phyloP scores from a whole-genome alignment of 768 basidiomycete species.

The Rhodosporidiobolus odoratus region DNA sequence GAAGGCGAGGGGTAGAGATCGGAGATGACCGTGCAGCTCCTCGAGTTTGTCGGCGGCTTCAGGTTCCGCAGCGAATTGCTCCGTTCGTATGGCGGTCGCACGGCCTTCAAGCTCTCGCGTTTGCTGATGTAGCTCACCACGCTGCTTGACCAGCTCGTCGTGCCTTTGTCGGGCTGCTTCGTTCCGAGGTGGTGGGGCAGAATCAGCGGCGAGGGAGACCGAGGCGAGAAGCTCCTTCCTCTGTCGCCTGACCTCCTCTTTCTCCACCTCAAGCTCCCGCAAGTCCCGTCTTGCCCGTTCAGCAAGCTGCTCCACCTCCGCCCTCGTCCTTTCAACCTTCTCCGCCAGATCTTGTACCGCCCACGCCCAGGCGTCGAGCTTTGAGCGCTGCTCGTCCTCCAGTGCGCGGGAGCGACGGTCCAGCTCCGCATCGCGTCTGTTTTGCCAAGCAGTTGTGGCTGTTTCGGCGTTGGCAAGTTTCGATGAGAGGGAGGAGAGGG shows the following conservation, averaged over 20 bases:
- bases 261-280: background rate
- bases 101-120: background rate
- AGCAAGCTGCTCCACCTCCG: background rate
- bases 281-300: background rate
- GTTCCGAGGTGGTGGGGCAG: background rate
- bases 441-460: background rate
- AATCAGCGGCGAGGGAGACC: background rate
- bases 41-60: background rate
- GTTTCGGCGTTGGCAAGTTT: background rate
- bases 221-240: background rate
- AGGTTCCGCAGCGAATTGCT: too few species aligned
- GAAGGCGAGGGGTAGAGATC: background rate
- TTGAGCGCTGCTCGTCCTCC: background rate
- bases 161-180: background rate
- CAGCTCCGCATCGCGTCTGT: background rate
- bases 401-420: background rate
- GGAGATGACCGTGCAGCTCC: background rate
- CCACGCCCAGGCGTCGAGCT: background rate
- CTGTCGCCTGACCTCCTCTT: background rate
- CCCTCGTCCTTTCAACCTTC: background rate
- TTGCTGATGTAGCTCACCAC: background rate
- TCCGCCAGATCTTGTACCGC: background rate
- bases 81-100: too few species aligned
- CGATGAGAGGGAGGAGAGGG: background rate
- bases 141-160: background rate